Evolutionary conservation across 148 eudicot species (phyloP).

Genomic region (Silene conica): DNA sequence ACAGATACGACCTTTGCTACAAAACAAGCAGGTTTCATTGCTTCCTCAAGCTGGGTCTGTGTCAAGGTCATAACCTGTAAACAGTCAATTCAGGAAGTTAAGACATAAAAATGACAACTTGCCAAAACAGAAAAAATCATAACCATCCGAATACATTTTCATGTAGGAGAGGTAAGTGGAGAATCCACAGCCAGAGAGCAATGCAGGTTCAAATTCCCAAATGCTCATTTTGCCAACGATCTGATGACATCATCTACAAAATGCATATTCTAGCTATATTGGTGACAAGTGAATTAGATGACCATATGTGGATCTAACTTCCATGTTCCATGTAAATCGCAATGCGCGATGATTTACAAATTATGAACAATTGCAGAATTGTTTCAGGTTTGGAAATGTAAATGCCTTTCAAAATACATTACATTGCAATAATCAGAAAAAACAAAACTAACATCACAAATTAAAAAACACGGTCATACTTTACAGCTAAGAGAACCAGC

Average conservation of each 20-base stretch:
- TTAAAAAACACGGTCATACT: background rate
- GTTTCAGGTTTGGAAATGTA: background rate
- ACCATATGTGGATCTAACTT: background rate
- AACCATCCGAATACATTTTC: background rate
- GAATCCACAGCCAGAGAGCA: background rate
- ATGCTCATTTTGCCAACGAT: background rate
- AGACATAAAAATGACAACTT: constrained; percentile 8
- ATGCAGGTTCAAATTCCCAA: background rate
- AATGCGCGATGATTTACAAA: background rate
- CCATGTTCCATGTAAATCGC: background rate
- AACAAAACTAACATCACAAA: background rate
- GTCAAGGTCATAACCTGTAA: constrained; percentile 79
- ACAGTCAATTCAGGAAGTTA: constrained; percentile 14
- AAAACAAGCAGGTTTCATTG: constrained; percentile 72
- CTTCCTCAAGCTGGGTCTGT: constrained; percentile 86
- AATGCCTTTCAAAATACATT: background rate
- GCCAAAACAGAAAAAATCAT: background rate
- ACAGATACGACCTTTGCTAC: constrained; percentile 40
- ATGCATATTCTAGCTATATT: background rate
- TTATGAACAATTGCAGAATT: background rate
- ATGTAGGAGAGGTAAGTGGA: background rate
- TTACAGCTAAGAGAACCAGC: background rate
- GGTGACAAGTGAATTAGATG: background rate
- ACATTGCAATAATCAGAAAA: background rate
- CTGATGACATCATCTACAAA: background rate